Evolutionary conservation across 1,139 yeast genomes (phyloP).

Genomic region (Schizosaccharomyces versatilis): DNA sequence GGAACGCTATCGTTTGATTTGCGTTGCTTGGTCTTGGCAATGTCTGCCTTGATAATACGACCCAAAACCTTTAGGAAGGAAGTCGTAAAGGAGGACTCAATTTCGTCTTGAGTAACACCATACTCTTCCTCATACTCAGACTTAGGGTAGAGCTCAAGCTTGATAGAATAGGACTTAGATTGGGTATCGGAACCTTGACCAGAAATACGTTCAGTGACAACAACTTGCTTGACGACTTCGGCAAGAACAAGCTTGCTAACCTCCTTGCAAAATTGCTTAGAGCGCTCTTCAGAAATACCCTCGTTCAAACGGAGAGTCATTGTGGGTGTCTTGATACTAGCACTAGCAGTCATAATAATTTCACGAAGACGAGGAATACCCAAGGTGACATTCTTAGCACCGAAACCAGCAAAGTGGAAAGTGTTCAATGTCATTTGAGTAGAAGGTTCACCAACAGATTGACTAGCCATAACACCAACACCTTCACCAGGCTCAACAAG

Average conservation of each 20-base stretch:
- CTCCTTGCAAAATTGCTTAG: constrained; percentile 82
- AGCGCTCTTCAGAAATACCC: constrained; percentile 65
- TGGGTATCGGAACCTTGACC: constrained; percentile 36
- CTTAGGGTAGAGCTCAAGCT: constrained; percentile 51
- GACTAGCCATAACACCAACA: constrained; percentile 95
- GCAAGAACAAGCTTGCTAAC: constrained; percentile 68
- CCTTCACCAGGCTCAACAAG: constrained; percentile 91
- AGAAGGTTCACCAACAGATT: constrained; percentile 96
- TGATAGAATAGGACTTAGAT: constrained; percentile 54
- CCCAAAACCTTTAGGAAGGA: constrained; percentile 54
- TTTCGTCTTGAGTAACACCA: constrained; percentile 59
- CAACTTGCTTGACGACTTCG: constrained; percentile 67
- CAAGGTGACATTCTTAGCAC: constrained; percentile 97
- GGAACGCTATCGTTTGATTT: constrained; percentile 28
- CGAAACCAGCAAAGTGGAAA: constrained; percentile 99
- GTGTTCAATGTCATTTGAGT: constrained; percentile 98
- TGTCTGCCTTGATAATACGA: constrained; percentile 50
- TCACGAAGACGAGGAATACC: constrained; percentile 99
- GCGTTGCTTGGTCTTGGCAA: constrained; percentile 36
- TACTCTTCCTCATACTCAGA: constrained; percentile 70
- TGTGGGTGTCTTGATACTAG: constrained; percentile 89
- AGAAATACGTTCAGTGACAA: constrained; percentile 53
- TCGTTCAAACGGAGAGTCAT: constrained; percentile 74
- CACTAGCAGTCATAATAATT: constrained; percentile 96
- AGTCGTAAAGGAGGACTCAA: constrained; percentile 44